Percentiles rank a stretch among this genome's conserved stretches.
Evolutionary conservation across 2,329 filamentous ascomycete species (phyloP).

Genomic region (Verticillium longisporum): DNA sequence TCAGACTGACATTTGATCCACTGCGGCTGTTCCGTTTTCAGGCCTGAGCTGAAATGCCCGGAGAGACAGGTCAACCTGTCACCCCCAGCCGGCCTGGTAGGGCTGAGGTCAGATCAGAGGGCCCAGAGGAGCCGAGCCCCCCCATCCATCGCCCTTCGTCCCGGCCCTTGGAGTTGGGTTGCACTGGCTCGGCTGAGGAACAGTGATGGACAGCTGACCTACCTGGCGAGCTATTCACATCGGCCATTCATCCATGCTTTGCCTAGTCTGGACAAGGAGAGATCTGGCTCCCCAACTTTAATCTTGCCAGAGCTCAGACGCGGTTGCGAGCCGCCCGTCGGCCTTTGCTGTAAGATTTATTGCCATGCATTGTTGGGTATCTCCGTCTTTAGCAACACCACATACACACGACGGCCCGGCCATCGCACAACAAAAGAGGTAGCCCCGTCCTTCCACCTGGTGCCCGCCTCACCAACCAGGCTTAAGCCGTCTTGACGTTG

Average conservation of each 20-base stretch:
- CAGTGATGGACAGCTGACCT: too few species aligned
- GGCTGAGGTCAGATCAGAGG: neutral
- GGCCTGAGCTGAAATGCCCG: neutral
- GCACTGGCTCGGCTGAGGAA: neutral
- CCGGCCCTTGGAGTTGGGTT: neutral
- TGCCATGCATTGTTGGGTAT: neutral
- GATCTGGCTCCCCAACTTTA: too few species aligned
- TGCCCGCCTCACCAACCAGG: too few species aligned
- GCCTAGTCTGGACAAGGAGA: neutral
- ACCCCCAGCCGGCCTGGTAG: neutral
- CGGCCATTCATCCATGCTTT: too few species aligned
- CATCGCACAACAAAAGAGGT: neutral
- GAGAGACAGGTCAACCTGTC: neutral
- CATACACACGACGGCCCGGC: neutral
- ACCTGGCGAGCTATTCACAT: too few species aligned
- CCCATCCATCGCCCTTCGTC: neutral
- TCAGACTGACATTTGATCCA: neutral
- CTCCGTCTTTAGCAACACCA: neutral
- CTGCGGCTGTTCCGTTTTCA: neutral
- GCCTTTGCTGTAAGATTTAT: neutral
- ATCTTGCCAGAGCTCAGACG: too few species aligned
- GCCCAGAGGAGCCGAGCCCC: neutral
- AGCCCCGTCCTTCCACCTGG: too few species aligned
- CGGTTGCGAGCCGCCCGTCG: neutral
- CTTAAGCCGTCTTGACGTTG: slow-evolving; percentile 15